Base-by-base conservation (phyloP, 306 rosid genomes). In the Sesbania bispinosa region DNA sequence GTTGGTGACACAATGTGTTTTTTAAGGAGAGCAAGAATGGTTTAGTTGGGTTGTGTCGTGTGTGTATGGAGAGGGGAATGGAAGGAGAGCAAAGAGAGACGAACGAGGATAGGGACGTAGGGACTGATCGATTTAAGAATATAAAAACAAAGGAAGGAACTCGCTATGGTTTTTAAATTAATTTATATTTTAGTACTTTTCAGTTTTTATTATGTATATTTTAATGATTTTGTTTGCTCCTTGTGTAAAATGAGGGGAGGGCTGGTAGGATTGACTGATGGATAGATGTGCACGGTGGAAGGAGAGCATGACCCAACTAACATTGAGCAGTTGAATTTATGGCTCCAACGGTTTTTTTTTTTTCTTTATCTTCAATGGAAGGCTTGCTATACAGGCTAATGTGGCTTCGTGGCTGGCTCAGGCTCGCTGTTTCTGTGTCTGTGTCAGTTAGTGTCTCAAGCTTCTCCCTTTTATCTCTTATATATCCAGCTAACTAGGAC, bases 231-330 rank as follows among this genome's bases (percentile, higher is more conserved):
- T n/a, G 19, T 73, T 20, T 16, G 19, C 1, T 42, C 2, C 67
- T 73, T 24, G 21, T 63, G 78, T 2, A 47, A 74, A 65, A 67
- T 76, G 79, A 52, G 70, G 36, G 45, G 51, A 13, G 69, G 92
- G 81, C 88, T 71, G 94, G 91, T 90, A 89, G 98, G 87, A 87
- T 76, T 94, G 99, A 94, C 89, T 85, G 99, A 86, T 94, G 87
- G 99, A 75, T 91, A 24, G 10, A 48, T 8, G 21, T 6, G 69
- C 73, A 52, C 48, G 14, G 59, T 27, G 58, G 23, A 60, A 14
- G 43, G 48, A 9, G 41, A 73, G 78, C 20, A 35, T 50, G 73
- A 45, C 67, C 53, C 90, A 92, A 92, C 98, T 77, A 92, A 84
- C 95, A 75, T 71, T 62, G 43, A 60, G 78, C 84, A 55, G 78